These are phyloP conservation scores for Phaeosphaeriaceae sp. DNA, from an alignment of 2,329 filamentous ascomycete species.

Conservation along the genomic window DNA sequence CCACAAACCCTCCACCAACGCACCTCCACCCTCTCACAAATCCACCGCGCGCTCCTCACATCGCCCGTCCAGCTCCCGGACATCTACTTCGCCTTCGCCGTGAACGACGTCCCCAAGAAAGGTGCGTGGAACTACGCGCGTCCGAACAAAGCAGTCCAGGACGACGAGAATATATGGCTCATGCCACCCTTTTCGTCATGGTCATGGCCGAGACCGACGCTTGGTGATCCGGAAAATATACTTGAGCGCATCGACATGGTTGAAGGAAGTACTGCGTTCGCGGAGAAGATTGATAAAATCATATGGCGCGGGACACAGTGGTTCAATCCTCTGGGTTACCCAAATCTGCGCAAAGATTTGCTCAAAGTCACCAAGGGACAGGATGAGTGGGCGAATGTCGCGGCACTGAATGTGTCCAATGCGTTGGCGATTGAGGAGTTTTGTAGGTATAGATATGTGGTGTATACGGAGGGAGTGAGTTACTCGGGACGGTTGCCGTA, in stretches of 20 bases:
- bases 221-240: conserved; percentile 18
- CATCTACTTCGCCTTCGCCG: conserved; percentile 24
- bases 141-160: conserved; percentile 14
- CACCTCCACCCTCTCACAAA: conserved; percentile 24
- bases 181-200: conserved; percentile 33
- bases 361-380: conserved; percentile 18
- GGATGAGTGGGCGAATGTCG: conserved; percentile 28
- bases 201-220: conserved; percentile 12
- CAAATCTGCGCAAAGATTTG: conserved; percentile 24
- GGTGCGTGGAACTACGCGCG: conserved; percentile 24
- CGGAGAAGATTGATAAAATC: conserved; percentile 21
- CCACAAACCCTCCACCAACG: conserved; percentile 25
- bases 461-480: conserved; percentile 32
- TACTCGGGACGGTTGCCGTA: conserved; percentile 28
- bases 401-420: conserved; percentile 16
- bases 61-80: conserved; percentile 18
- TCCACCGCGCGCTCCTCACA: conserved; percentile 22
- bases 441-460: conserved; percentile 25
- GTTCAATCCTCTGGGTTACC: conserved; percentile 27
- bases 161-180: conserved; percentile 20
- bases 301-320: conserved; percentile 32
- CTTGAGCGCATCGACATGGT: conserved; percentile 14
- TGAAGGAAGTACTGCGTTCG: conserved; percentile 12
- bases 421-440: conserved; percentile 22
- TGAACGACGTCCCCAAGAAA: conserved; percentile 28